Base-by-base conservation (phyloP, 2,329 filamentous ascomycete genomes). In the Colletotrichum sp. region DNA sequence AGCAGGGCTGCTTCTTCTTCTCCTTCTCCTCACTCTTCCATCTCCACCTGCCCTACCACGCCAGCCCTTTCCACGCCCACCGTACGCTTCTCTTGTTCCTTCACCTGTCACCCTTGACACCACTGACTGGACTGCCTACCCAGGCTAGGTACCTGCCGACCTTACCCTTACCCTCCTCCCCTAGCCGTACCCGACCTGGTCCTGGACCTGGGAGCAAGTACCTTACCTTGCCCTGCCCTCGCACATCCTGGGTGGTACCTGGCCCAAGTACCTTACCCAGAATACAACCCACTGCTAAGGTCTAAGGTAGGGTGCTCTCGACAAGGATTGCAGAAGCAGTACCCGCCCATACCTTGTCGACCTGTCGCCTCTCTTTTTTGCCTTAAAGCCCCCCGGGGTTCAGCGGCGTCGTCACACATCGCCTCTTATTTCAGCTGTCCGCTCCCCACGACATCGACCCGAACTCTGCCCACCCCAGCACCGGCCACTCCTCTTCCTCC, bases 361-460 rank as follows among this genome's bases (percentile, higher is more conserved):
- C 30, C 66, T 64, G 69, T 72, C 68, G 69, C 73, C 59, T 75
- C 64, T 63, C 59, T 71, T 70, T 30, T 70, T 71, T 39, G 48
- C 70, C 70, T 57, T 66, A 30, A 75, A 75, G 60, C 34, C 52
- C 18, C 62, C 22, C 60, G 48, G 68, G 60, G 70, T 64, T 68
- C 70, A 72, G 36, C 63, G 36, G 18, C 60, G 67, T 65, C 70
- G 70, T 73, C 70, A 73, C 64, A 32, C 70, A 57, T 75, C 34
- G 74, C 74, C 74, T 75, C 74, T 75, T 73, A 68, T 69, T 75
- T 75, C 70, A 75, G 74, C 74, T 75, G 74, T 68, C 63, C 32
- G 48, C 70, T 73, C 60, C 57, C 69, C 32, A 44, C 73, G 63
- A 72, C 73, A 28, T 59, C 55, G 24, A 59, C 22, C n/a, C 39